These are phyloP conservation scores for Jackrogersella minutella DNA, from an alignment of 495 filamentous ascomycete species.

Conservation along the genomic window DNA sequence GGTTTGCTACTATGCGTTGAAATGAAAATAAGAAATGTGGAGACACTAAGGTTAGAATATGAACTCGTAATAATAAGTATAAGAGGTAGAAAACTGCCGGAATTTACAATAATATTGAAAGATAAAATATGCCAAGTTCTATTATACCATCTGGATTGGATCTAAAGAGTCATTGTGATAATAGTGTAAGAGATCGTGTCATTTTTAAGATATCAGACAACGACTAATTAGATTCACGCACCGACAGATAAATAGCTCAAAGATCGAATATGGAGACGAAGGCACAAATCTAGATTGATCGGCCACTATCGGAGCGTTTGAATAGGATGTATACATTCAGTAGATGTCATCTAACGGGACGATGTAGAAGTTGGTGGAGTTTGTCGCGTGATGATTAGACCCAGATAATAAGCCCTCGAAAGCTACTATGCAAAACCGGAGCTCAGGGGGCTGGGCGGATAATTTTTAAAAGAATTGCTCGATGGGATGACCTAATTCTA, in stretches of 20 bases:
- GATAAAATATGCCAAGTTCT: too few species aligned
- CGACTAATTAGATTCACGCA: not conserved
- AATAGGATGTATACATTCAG: too few species aligned
- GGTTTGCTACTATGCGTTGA: not conserved
- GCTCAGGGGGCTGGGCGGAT: too few species aligned
- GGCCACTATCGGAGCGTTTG: not conserved
- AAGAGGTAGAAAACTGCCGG: too few species aligned
- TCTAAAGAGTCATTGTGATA: too few species aligned
- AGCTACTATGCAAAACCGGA: not conserved
- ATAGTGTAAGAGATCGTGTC: too few species aligned
- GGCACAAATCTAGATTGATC: not conserved
- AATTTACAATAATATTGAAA: too few species aligned
- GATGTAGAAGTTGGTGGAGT: not conserved
- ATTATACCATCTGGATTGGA: too few species aligned
- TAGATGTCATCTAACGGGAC: too few species aligned
- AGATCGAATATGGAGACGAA: not conserved
- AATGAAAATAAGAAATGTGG: too few species aligned
- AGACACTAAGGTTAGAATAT: too few species aligned
- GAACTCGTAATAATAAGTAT: too few species aligned
- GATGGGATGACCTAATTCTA: slow-evolving; percentile 46
- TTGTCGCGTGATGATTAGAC: slow-evolving; percentile 1
- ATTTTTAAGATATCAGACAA: not conserved
- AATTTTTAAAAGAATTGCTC: slow-evolving; percentile 41
- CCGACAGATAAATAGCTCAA: not conserved
- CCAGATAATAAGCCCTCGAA: not conserved